Conservation (phyloP, 176 grass and related monocot genomes). For the Triticum turgidum region DNA sequence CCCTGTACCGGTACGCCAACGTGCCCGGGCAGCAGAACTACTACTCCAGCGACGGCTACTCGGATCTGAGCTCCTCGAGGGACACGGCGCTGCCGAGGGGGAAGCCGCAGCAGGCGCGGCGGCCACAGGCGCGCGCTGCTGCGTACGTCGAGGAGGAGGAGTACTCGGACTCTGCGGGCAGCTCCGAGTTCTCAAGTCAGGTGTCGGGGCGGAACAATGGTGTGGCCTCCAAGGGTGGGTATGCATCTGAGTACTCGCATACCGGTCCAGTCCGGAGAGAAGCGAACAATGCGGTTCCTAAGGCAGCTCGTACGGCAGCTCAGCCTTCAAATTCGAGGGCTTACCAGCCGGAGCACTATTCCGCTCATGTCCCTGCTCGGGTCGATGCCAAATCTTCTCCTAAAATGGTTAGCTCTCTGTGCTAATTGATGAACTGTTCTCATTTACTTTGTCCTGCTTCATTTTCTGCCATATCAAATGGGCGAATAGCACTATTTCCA, state of each 20-base stretch:
- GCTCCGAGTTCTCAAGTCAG: conserved; percentile 79
- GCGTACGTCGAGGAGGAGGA: conserved; percentile 68
- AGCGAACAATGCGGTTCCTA: conserved; percentile 38
- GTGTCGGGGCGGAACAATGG: conserved; percentile 26
- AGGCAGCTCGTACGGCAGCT: conserved; percentile 18
- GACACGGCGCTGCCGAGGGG: conserved; percentile 60
- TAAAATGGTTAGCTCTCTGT: conserved; percentile 31
- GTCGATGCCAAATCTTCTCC: conserved; percentile 30
- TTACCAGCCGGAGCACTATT: conserved; percentile 32
- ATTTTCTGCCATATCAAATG: neutral
- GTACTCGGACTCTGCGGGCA: conserved; percentile 68
- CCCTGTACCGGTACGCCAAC: conserved; percentile 45
- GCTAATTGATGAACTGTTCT: neutral
- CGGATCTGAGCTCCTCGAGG: conserved; percentile 83
- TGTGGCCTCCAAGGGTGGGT: conserved; percentile 48
- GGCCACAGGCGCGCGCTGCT: conserved; percentile 34
- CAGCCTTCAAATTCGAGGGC: conserved; percentile 13
- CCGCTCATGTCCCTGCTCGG: conserved; percentile 38
- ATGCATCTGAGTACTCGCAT: conserved; percentile 48
- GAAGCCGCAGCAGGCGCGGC: conserved; percentile 40
- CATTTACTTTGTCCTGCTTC: conserved; percentile 6
- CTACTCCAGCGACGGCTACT: conserved; percentile 90
- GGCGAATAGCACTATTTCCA: neutral
- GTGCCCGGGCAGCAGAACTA: conserved; percentile 44
- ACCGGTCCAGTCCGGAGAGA: conserved; percentile 42